Conservation (phyloP, 352 stramenopile species). For the Chrysophaeum taylorii region DNA sequence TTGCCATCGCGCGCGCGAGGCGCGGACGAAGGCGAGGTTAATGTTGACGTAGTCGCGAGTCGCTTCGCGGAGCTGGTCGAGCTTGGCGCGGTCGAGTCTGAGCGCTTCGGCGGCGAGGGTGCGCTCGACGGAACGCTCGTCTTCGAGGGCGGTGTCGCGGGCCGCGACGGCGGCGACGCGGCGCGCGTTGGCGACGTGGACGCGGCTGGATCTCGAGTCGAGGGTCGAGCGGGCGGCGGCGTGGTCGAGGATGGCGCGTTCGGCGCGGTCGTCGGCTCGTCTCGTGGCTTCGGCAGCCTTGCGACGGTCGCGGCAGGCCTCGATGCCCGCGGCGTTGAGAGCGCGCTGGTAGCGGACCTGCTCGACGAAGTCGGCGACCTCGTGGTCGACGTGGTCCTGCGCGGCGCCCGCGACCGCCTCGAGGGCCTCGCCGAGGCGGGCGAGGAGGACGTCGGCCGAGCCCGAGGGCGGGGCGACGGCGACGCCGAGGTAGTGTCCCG, state of each 20-base stretch:
- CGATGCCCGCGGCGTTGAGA: neutral
- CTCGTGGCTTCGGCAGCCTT: neutral
- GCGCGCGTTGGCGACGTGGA: neutral
- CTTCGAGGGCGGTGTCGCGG: neutral
- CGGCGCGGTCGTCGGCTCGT: neutral
- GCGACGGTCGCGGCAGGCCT: neutral
- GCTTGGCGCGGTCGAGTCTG: neutral
- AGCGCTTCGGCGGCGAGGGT: neutral
- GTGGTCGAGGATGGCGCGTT: neutral
- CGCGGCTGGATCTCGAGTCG: neutral
- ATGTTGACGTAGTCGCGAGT: neutral
- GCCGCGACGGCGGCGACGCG: neutral
- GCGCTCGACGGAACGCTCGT: neutral
- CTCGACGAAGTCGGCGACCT: slow-evolving; percentile 2
- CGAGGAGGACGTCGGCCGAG: too few species aligned
- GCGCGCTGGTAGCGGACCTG: slow-evolving; percentile 5
- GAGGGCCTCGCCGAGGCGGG: neutral
- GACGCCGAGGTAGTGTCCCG: neutral
- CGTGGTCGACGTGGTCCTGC: slow-evolving; percentile 10
- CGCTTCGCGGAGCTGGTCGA: neutral
- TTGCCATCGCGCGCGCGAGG: neutral
- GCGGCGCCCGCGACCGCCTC: neutral
- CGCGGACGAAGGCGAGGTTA: neutral
- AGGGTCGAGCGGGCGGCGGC: neutral
- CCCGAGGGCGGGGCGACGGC: too few species aligned